Evolutionary conservation across 176 grass and related monocot genomes (phyloP).

Genomic region (Saccharum officinarum): DNA sequence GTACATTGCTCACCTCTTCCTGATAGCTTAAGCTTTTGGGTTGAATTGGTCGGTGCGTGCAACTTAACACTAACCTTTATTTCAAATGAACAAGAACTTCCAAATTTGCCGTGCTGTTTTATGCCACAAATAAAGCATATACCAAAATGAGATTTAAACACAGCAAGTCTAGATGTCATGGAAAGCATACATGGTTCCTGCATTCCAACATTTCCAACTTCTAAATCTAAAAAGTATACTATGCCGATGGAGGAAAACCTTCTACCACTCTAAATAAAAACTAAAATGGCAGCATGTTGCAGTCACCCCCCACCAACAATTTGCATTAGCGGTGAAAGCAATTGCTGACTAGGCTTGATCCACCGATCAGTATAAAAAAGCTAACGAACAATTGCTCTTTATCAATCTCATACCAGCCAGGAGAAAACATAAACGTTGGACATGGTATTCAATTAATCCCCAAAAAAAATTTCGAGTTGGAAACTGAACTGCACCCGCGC

Average conservation of each 20-base stretch:
- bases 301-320: constrained; percentile 10
- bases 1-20: too few relatives aligned
- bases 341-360: constrained; percentile 6
- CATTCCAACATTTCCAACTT: constrained; percentile 13
- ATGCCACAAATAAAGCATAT: constrained; percentile 4
- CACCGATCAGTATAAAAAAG: background rate
- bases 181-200: constrained; percentile 4
- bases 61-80: too few relatives aligned
- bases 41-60: too few relatives aligned
- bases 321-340: background rate
- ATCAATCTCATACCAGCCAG: background rate
- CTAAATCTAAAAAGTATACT: background rate
- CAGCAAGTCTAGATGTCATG: background rate
- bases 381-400: background rate
- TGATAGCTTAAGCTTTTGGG: too few relatives aligned
- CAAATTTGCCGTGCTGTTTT: background rate
- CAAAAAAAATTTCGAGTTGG: background rate
- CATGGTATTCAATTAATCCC: constrained; percentile 11
- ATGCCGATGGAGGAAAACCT: background rate
- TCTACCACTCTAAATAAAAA: background rate
- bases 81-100: background rate
- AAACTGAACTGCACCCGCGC: constrained; percentile 10
- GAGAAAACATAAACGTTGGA: background rate
- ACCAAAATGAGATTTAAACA: constrained; percentile 16
- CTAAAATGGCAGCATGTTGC: constrained; percentile 20